Conservation (phyloP, 2,329 filamentous ascomycete species). For the Fusarium cyanostomum region DNA sequence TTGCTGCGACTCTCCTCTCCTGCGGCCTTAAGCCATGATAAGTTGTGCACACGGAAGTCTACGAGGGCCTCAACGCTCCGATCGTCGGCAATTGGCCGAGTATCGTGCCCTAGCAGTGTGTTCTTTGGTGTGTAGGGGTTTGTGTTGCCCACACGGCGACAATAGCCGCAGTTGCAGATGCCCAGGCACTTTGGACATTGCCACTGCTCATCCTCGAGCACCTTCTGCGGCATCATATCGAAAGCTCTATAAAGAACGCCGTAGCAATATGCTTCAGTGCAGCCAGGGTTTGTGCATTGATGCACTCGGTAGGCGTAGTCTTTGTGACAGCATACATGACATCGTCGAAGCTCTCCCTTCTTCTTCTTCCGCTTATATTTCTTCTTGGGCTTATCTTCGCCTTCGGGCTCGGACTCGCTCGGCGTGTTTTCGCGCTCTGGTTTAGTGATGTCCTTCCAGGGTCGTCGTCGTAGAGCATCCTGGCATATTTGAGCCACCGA, state of each 20-base stretch:
- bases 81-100: slow-evolving; percentile 86
- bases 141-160: slow-evolving; percentile 73
- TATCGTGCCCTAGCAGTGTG: slow-evolving; percentile 90
- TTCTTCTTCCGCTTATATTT: slow-evolving; percentile 66
- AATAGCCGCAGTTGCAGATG: slow-evolving; percentile 87
- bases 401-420: slow-evolving; percentile 64
- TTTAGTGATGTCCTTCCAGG: slow-evolving; percentile 83
- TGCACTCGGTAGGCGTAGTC: slow-evolving; percentile 89
- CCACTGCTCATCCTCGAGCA: slow-evolving; percentile 86
- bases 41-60: slow-evolving; percentile 89
- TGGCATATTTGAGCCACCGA: slow-evolving; percentile 94
- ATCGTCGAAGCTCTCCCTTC: slow-evolving; percentile 66
- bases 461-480: slow-evolving; percentile 80
- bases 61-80: slow-evolving; percentile 91
- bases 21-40: slow-evolving; percentile 77
- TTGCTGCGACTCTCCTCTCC: slow-evolving; percentile 67
- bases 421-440: slow-evolving; percentile 59
- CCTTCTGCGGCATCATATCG: slow-evolving; percentile 84
- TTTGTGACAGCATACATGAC: slow-evolving; percentile 84
- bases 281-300: slow-evolving; percentile 75
- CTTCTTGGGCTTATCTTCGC: slow-evolving; percentile 69
- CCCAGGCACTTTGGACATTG: slow-evolving; percentile 86
- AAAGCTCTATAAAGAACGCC: slow-evolving; percentile 92
- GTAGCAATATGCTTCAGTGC: slow-evolving; percentile 85
- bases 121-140: slow-evolving; percentile 86